Conservation (phyloP, 2,329 filamentous ascomycete genomes). For the Alternaria incomplexa region DNA sequence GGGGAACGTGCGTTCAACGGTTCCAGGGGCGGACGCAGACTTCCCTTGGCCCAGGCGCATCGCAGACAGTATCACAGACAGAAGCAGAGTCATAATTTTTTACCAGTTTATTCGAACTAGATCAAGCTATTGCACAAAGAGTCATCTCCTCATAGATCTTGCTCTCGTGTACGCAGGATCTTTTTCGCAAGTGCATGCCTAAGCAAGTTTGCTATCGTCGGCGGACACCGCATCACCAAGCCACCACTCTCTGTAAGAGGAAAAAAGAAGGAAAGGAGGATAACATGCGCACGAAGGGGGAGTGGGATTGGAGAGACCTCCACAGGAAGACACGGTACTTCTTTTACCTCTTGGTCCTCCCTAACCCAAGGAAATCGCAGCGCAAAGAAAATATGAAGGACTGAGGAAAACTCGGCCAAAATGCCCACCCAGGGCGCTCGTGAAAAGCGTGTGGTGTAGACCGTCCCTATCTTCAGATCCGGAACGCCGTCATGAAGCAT, state of each 20-base stretch:
- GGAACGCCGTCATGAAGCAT: constrained; percentile 35
- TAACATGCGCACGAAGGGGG: constrained; percentile 15
- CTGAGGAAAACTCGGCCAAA: constrained; percentile 14
- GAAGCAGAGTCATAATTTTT: constrained; percentile 16
- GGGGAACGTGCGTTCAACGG: constrained; percentile 1
- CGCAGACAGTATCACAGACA: background rate
- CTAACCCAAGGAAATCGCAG: constrained; percentile 2
- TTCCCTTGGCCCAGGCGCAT: background rate
- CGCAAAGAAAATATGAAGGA: constrained; percentile 20
- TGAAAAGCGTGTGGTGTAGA: constrained; percentile 27
- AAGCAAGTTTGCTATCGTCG: constrained; percentile 29
- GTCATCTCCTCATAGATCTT: constrained; percentile 26
- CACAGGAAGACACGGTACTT: constrained; percentile 6
- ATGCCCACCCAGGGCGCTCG: constrained; percentile 26
- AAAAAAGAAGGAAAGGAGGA: constrained; percentile 6
- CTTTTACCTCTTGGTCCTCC: constrained; percentile 13
- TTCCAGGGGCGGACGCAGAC: background rate
- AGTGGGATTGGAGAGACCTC: constrained; percentile 9
- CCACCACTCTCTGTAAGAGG: constrained; percentile 4
- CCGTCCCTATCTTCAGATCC: constrained; percentile 25
- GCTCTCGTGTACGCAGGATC: constrained; percentile 19
- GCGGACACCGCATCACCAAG: constrained; percentile 13
- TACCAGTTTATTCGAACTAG: constrained; percentile 34
- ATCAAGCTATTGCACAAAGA: constrained; percentile 41
- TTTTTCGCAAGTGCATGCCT: constrained; percentile 28